Evolutionary conservation across 768 basidiomycete genomes (phyloP).

Genomic region (Rhizopogon salebrosus): DNA sequence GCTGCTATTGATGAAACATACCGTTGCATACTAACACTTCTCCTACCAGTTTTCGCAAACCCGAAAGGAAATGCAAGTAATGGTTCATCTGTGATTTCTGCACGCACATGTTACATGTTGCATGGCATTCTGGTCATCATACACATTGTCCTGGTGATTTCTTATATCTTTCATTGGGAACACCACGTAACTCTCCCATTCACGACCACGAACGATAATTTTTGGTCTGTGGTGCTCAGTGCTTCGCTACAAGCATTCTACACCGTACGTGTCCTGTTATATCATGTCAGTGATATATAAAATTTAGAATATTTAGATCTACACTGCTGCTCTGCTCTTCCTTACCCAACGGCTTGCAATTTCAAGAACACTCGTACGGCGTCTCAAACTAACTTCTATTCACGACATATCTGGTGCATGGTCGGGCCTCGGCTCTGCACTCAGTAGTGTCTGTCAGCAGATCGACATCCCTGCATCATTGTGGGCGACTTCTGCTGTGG

Average conservation of each 20-base stretch:
- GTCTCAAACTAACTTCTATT: not conserved
- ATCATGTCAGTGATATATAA: not conserved
- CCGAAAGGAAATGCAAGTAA: not conserved
- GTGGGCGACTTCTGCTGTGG: not conserved
- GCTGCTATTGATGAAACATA: not conserved
- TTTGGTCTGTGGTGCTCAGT: not conserved
- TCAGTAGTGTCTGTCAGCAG: slow-evolving; percentile 2
- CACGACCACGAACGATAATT: not conserved
- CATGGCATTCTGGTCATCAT: slow-evolving; percentile 6
- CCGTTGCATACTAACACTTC: not conserved
- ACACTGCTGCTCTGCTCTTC: slow-evolving; percentile 1
- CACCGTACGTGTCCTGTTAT: not conserved
- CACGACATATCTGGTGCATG: slow-evolving; percentile 5
- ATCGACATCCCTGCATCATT: not conserved
- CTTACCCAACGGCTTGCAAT: not conserved
- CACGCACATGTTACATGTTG: not conserved
- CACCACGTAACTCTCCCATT: not conserved
- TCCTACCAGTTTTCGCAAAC: not conserved
- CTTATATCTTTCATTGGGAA: not conserved
- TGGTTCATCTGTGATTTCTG: not conserved
- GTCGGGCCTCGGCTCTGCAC: slow-evolving; percentile 1
- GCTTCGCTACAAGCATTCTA: slow-evolving; percentile 2
- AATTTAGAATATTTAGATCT: not conserved
- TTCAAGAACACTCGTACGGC: not conserved
- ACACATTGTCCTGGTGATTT: not conserved